Evolutionary conservation across 768 basidiomycete species (phyloP).

Genomic region (Mycena rosella): DNA sequence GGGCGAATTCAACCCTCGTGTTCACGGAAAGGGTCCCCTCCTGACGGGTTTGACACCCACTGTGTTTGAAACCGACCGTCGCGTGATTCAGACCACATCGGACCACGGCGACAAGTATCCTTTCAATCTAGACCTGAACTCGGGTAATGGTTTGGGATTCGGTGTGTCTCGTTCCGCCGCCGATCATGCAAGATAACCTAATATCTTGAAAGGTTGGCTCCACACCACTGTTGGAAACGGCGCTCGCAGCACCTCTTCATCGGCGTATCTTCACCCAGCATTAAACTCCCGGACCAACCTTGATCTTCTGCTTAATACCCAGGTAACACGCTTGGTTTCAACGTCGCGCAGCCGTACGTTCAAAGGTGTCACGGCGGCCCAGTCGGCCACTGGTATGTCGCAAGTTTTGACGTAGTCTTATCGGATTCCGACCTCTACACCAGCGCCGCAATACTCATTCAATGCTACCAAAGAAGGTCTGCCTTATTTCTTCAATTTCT

Average conservation of each 20-base stretch:
- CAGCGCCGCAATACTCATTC: slow-evolving; percentile 3
- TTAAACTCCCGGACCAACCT: slow-evolving; percentile 36
- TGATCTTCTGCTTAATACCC: slow-evolving; percentile 34
- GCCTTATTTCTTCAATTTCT: background rate
- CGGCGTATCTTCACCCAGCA: slow-evolving; percentile 37
- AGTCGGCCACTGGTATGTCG: slow-evolving; percentile 6
- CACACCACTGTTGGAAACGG: slow-evolving; percentile 31
- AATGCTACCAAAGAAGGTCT: slow-evolving; percentile 26
- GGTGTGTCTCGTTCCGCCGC: slow-evolving; percentile 30
- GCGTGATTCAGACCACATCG: slow-evolving; percentile 38
- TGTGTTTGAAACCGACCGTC: slow-evolving; percentile 34
- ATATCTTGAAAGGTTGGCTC: slow-evolving; percentile 29
- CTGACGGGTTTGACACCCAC: slow-evolving; percentile 35
- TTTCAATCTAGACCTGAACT: slow-evolving; percentile 46
- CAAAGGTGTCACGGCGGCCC: slow-evolving; percentile 10
- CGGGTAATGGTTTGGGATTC: slow-evolving; percentile 44
- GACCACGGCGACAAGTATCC: slow-evolving; percentile 40
- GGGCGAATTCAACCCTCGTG: slow-evolving; percentile 38
- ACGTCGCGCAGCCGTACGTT: background rate
- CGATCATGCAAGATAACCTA: background rate
- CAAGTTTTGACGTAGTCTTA: too few relatives aligned
- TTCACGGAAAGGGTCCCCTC: slow-evolving; percentile 40
- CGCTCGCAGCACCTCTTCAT: slow-evolving; percentile 34
- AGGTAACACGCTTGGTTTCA: slow-evolving; percentile 19
- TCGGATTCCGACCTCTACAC: background rate